Percentiles rank a stretch among this genome's conserved stretches.
phyloP scores from a whole-genome alignment of 768 basidiomycete species.

The Gyrodon lividus region DNA sequence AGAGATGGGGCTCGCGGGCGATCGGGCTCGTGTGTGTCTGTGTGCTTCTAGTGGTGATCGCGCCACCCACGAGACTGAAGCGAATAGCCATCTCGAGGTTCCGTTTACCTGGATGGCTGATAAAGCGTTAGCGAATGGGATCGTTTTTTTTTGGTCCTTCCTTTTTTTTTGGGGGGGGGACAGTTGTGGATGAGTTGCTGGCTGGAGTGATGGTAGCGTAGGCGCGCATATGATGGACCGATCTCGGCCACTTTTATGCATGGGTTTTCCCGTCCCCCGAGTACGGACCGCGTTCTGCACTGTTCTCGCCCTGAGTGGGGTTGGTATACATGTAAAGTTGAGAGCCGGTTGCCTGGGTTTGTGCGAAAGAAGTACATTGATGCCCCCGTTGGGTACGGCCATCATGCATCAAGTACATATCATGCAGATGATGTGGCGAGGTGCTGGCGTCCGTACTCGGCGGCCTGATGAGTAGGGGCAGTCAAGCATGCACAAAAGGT shows the following conservation, averaged over 20 bases:
- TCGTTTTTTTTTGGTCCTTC: too few relatives aligned
- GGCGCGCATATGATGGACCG: too few relatives aligned
- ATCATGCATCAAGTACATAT: too few relatives aligned
- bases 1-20: slow-evolving; percentile 54
- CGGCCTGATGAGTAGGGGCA: too few relatives aligned
- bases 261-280: neutral
- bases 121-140: neutral
- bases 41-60: slow-evolving; percentile 29
- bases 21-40: slow-evolving; percentile 34
- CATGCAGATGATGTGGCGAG: neutral
- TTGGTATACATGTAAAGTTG: neutral
- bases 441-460: neutral
- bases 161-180: too few relatives aligned
- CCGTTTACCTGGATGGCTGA: neutral
- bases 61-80: slow-evolving; percentile 18
- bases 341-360: neutral
- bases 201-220: neutral
- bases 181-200: neutral
- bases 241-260: neutral
- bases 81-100: neutral
- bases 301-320: neutral
- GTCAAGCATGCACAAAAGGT: too few relatives aligned
- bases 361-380: neutral
- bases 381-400: neutral
- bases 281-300: neutral